Base-by-base conservation (phyloP, 352 stramenopile species). In the Phytophthora cactorum region DNA sequence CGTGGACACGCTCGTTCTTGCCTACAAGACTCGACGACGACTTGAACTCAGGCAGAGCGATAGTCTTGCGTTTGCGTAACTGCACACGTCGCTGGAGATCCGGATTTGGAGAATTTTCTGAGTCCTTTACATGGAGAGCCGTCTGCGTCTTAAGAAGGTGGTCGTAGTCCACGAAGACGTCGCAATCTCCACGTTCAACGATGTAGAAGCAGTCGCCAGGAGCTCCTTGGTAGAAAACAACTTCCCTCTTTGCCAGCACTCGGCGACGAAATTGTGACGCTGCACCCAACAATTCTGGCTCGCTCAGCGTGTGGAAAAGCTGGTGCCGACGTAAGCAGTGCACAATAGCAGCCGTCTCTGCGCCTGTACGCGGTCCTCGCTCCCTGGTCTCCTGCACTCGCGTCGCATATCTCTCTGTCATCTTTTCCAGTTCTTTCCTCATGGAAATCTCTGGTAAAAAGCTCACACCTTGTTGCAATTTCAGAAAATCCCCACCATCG, bases 121-220 rank as follows among this genome's bases (percentile, higher is more conserved):
- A 32, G 10, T 72, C 66, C 22, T 50, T 44, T 52, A 53, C 47
- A 68, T 70, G 49, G 14, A 64, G 72, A 10, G 52, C 63, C 50
- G 59, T 59, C 63, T 79, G 78, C 15, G 72, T 91, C 59, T 80
- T 70, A 2, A 62, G 46, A n/a, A 89, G 51, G 53, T 91, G 79
- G 38, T 92, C 82, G 63, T 96, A 94, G 60, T 96, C 79, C 4
- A 96, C 87, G 56, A 88, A 90, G 4, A 95, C 87, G 46, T 96
- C 84, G 43, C 86, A 93, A 69, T 94, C 81, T 29, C 89, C 87
- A 22, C 79, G 49, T 52, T 94, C 72, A 27, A 96, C 72, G 57
- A 96, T 89, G 62, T 93, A 94, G 46, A 96, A 96, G 56, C 70
- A 92, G 49, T 93, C 86, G 11, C 89, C 87, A 0, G 75, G 59